Evolutionary conservation across 306 rosid genomes (phyloP).

Genomic region (Lathyrus tuberosus): DNA sequence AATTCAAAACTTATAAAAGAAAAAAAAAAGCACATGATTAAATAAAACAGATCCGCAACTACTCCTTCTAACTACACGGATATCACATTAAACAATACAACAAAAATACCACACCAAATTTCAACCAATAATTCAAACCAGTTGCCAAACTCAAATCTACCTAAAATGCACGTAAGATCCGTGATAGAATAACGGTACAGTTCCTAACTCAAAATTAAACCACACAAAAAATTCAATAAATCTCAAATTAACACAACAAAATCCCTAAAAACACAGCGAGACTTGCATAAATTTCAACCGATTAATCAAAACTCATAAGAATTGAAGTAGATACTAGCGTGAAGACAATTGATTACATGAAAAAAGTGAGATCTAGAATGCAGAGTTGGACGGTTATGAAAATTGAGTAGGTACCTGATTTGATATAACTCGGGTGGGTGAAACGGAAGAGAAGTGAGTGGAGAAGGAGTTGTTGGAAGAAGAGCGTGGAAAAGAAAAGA

Average conservation of each 20-base stretch:
- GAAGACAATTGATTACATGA: background rate
- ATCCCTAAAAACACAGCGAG: background rate
- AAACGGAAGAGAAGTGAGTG: slow-evolving; percentile 22
- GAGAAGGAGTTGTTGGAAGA: slow-evolving; percentile 28
- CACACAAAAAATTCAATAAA: background rate
- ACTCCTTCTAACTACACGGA: slow-evolving; percentile 24
- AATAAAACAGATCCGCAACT: slow-evolving; percentile 37
- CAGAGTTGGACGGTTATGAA: slow-evolving; percentile 16
- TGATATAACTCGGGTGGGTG: slow-evolving; percentile 30
- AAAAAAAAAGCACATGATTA: slow-evolving; percentile 15
- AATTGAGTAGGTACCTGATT: slow-evolving; percentile 41
- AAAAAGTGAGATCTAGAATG: slow-evolving; percentile 39
- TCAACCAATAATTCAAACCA: slow-evolving; percentile 22
- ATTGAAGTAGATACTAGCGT: background rate
- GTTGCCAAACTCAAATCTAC: slow-evolving; percentile 34
- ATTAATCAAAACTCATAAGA: background rate
- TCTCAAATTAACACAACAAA: background rate
- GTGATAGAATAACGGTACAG: background rate
- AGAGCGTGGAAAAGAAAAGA: slow-evolving; percentile 24
- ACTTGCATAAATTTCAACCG: background rate
- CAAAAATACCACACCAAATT: slow-evolving; percentile 21
- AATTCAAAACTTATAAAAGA: background rate
- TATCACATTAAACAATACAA: background rate
- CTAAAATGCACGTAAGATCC: slow-evolving; percentile 32
- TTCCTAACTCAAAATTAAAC: slow-evolving; percentile 11